phyloP scores from a whole-genome alignment of 352 stramenopile genomes.

The Phytophthora tentaculata region DNA sequence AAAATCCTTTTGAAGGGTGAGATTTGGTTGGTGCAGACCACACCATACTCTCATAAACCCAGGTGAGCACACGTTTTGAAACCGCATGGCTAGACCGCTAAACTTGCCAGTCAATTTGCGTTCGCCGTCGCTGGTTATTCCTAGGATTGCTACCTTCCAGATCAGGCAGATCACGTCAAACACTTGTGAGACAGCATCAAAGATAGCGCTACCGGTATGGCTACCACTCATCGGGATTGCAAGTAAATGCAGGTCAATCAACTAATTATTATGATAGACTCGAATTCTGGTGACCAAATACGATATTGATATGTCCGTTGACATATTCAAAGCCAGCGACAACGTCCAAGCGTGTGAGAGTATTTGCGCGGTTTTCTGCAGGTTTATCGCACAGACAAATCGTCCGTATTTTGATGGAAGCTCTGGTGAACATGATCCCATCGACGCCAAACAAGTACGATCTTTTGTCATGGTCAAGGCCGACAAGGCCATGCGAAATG shows the following conservation, averaged over 20 bases:
- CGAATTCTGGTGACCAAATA: constrained; percentile 1
- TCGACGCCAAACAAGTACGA: not conserved
- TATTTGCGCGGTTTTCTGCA: not conserved
- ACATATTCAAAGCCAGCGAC: not conserved
- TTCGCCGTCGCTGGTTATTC: not conserved
- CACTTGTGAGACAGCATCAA: not conserved
- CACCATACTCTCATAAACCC: not conserved
- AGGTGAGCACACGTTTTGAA: not conserved
- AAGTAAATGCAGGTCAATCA: not conserved
- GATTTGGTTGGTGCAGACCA: no score
- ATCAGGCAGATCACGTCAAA: not conserved
- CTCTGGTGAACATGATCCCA: not conserved
- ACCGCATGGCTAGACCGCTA: not conserved
- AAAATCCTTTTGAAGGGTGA: not conserved
- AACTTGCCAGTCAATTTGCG: not conserved
- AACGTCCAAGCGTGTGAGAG: not conserved
- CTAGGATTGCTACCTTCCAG: not conserved
- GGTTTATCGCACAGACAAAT: not conserved
- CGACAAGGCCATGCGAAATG: constrained; percentile 2
- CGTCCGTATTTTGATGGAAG: not conserved
- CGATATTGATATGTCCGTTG: constrained; percentile 1
- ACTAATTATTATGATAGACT: not conserved
- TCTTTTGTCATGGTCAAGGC: not conserved
- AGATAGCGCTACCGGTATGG: not conserved
- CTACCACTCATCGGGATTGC: not conserved